phyloP scores from a whole-genome alignment of 163 green algal species.

The Chloromonas sp. region DNA sequence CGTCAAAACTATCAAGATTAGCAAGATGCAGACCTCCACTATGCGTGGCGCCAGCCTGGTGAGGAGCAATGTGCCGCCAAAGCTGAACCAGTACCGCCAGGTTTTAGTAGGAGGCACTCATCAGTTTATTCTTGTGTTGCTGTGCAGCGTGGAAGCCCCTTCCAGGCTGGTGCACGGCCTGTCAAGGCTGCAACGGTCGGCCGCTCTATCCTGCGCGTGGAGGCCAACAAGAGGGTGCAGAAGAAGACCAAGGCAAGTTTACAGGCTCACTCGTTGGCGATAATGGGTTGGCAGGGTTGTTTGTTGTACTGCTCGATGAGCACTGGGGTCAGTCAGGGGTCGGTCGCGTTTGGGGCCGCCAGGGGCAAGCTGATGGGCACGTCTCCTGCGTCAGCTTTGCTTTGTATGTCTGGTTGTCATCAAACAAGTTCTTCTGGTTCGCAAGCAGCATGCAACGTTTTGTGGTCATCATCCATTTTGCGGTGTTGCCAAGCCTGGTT shows the following conservation, averaged over 20 bases:
- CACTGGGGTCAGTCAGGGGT: neutral
- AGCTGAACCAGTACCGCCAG: too few relatives aligned
- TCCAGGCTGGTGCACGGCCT: neutral
- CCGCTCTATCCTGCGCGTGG: conserved; percentile 20
- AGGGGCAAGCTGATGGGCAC: neutral
- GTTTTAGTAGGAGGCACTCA: too few relatives aligned
- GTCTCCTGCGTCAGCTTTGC: neutral
- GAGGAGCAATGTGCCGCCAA: neutral
- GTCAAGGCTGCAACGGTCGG: neutral
- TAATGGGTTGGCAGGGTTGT: too few relatives aligned
- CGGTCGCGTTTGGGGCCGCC: neutral
- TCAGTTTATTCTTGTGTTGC: too few relatives aligned
- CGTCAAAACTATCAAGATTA: neutral
- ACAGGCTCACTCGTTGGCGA: neutral
- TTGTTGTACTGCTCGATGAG: too few relatives aligned
- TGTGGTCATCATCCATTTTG: too few relatives aligned
- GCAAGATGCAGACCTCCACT: neutral
- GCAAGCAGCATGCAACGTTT: too few relatives aligned
- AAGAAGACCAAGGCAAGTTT: conserved; percentile 56
- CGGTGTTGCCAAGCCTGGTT: too few relatives aligned
- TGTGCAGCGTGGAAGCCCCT: neutral
- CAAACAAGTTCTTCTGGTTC: too few relatives aligned
- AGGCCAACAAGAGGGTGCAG: conserved; percentile 58
- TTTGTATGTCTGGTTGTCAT: neutral
- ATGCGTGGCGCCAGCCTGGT: conserved; percentile 4